Base-by-base conservation (phyloP, 2,329 filamentous ascomycete species). In the Cordyceps tenuipes region DNA sequence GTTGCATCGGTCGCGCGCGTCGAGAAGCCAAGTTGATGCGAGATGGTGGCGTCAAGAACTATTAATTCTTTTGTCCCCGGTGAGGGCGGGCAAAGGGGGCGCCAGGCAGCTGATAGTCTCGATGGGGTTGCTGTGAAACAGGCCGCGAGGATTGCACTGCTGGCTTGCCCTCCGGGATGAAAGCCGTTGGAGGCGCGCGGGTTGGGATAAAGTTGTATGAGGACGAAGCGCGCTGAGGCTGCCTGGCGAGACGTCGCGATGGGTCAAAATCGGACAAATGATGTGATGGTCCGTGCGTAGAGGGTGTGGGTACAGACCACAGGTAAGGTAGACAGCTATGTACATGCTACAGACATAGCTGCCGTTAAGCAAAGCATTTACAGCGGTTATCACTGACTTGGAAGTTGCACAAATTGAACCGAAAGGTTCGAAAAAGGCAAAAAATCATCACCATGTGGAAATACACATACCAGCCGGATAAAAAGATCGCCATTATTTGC, bases 271-370 rank as follows among this genome's bases (percentile, higher is more conserved):
- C 50, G 43, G 41, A 48, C 36, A 48, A 48, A 48, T 29, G 5
- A n/a, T 39, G 57, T 17, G 21, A 8, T 64, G 64, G 64, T 59
- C 64, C 52, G 64, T 63, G 64, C 63, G 47, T n/a, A n/a, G n/a
- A n/a, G n/a, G n/a, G n/a, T n/a, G n/a, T n/a, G n/a, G n/a, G n/a
- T n/a, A n/a, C n/a, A n/a, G n/a, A n/a, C n/a, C n/a, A n/a, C n/a
- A n/a, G n/a, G n/a, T n/a, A n/a, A n/a, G n/a, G n/a, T n/a, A n/a
- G n/a, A n/a, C n/a, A n/a, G n/a, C n/a, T n/a, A n/a, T n/a, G n/a
- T n/a, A 23, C 23, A 23, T 23, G 23, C 23, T 23, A 4, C 23
- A 2, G 2, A 23, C 3, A 4, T 23, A 4, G 12, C 10, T 36
- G 12, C 9, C 34, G 12, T 10, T 10, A 10, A 13, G 8, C 3